phyloP scores from a whole-genome alignment of 345 rosid genomes.

The Bretschneidera sinensis region DNA sequence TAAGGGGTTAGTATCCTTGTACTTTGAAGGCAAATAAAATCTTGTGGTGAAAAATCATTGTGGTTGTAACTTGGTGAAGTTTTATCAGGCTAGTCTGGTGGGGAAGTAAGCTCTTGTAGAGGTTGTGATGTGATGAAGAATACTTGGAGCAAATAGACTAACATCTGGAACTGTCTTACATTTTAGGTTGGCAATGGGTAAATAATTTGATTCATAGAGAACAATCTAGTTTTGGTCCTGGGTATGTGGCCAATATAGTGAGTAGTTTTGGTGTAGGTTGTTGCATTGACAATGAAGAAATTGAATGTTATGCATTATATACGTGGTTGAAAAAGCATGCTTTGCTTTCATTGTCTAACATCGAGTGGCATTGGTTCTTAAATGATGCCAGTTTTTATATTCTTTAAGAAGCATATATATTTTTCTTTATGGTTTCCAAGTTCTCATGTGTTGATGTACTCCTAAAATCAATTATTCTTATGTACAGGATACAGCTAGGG shows the following conservation, averaged over 20 bases:
- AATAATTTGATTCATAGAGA: too few species aligned
- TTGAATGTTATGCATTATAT: background rate
- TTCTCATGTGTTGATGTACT: background rate
- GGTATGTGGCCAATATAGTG: too few species aligned
- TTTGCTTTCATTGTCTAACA: background rate
- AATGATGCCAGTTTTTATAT: background rate
- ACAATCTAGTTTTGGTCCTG: too few species aligned
- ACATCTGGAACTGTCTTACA: background rate
- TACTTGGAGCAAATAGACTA: background rate
- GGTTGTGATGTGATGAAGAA: background rate
- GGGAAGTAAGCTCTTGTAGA: too few species aligned
- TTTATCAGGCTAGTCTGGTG: background rate
- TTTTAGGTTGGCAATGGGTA: background rate
- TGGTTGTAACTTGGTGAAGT: background rate
- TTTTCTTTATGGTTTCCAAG: slow-evolving; percentile 1
- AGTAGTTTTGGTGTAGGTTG: background rate
- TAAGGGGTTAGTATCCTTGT: too few species aligned
- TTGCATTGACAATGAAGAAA: background rate
- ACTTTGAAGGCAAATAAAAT: too few species aligned
- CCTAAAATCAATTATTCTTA: background rate
- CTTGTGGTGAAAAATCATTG: background rate
- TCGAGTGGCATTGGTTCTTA: too few species aligned
- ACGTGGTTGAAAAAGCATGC: background rate
- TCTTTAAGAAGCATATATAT: background rate
- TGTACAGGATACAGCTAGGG: slow-evolving; percentile 76